Evolutionary conservation across 192 early-diverging fungal species (phyloP), one percentile per base, ranked within the genome.

Genomic region (Linnemannia zychae): DNA sequence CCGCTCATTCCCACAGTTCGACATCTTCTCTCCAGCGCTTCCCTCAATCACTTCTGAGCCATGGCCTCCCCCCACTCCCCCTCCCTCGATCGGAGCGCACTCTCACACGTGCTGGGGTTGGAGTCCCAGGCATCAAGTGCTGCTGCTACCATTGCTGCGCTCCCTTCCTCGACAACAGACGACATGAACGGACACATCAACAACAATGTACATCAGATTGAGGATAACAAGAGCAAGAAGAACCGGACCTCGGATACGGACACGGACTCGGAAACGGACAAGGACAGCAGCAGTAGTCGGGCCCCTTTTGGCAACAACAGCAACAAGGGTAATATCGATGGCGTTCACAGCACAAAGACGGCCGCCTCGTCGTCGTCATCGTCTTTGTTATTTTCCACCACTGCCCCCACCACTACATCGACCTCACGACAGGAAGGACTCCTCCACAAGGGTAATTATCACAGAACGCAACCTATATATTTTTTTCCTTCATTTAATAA

Each of bases 21-120:
- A 52, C 71, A 44, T 71, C 76, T 77, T 68, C 47, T 44, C 16
- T 46, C 44, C 76, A 71, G 40, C 20, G 9, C 18, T 60, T 66
- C 76, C 67, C 50, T 66, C 76, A 68, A 57, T 67, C 76, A 34
- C 24, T n/a, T 15, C 44, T 49, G 67, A 69, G 48, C 76, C 49
- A 77, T 77, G 76, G 76, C 50, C 76, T 77, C 76, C 68, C 76
- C 76, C 76, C 57, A 69, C 67, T 71, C 76, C 70, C 76, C 76
- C 66, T 47, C 76, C 76, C 37, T 36, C 65, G 22, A 15, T n/a
- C 67, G 67, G 71, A 67, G 76, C 53, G 76, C 76, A 47, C 52
- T 57, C 52, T 57, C 52, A 57, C 52, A 57, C 52, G 52, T 57
- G 52, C 31, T 68, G 67, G 76, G 76, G 40, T 52, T 67, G 63